Percentiles rank a stretch among this genome's conserved stretches.
Evolutionary conservation across 2,329 filamentous ascomycete genomes (phyloP).

Genomic region (Chaetomium globosum): DNA sequence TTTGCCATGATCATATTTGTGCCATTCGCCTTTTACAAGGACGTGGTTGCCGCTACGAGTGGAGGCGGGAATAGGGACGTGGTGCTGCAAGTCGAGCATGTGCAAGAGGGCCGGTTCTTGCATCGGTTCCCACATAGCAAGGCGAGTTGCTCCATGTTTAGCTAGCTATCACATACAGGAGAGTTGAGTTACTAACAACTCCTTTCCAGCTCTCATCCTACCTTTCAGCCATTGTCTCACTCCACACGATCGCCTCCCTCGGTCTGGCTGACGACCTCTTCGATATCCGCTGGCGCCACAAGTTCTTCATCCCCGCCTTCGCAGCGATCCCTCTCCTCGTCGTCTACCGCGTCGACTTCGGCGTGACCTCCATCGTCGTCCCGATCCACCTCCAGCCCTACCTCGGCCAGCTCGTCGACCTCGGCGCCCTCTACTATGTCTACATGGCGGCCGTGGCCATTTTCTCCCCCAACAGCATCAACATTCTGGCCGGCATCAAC

Average conservation of each 20-base stretch:
- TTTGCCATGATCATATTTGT: slow-evolving; percentile 89
- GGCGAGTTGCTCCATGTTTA: slow-evolving; percentile 50
- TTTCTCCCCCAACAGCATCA: slow-evolving; percentile 98
- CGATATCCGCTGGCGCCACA: slow-evolving; percentile 98
- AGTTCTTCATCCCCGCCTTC: slow-evolving; percentile 95
- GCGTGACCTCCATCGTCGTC: slow-evolving; percentile 92
- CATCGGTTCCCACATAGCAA: slow-evolving; percentile 95
- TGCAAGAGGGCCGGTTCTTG: slow-evolving; percentile 80
- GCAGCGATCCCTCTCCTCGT: slow-evolving; percentile 91
- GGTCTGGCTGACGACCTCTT: slow-evolving; percentile 95
- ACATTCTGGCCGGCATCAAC: slow-evolving; percentile 99
- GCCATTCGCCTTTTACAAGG: slow-evolving; percentile 96
- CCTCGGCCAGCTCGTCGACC: slow-evolving; percentile 80
- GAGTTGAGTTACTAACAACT: not conserved
- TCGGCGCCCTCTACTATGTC: slow-evolving; percentile 82
- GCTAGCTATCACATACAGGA: not conserved
- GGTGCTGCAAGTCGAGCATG: slow-evolving; percentile 70
- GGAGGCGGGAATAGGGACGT: slow-evolving; percentile 91
- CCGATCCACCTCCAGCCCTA: slow-evolving; percentile 83
- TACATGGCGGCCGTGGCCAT: slow-evolving; percentile 98
- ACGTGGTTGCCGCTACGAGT: slow-evolving; percentile 92
- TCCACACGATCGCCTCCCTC: slow-evolving; percentile 87
- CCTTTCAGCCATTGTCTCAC: slow-evolving; percentile 87
- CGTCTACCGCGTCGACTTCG: slow-evolving; percentile 98
- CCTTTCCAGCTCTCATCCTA: slow-evolving; percentile 80